Evolutionary conservation across 495 filamentous ascomycete genomes (phyloP).

Genomic region (Penicillium turbatum): DNA sequence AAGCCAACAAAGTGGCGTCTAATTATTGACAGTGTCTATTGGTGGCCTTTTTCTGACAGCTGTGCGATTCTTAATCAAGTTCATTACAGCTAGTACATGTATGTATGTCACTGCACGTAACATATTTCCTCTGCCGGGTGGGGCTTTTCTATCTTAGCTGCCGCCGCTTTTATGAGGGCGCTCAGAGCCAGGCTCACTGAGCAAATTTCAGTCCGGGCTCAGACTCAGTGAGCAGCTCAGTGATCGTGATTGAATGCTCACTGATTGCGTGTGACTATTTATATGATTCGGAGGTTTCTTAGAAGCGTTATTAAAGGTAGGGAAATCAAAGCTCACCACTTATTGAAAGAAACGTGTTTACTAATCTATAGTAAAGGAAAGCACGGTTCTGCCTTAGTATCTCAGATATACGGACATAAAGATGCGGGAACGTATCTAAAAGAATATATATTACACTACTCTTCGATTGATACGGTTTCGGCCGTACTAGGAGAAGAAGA

Average conservation of each 20-base stretch:
- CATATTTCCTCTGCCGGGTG: slow-evolving; percentile 14
- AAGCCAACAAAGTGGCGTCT: background rate
- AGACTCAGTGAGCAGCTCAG: background rate
- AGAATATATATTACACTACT: slow-evolving; percentile 20
- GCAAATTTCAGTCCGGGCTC: slow-evolving; percentile 21
- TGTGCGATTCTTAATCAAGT: background rate
- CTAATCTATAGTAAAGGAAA: slow-evolving; percentile 19
- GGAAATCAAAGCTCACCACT: too few species aligned
- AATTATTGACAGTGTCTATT: background rate
- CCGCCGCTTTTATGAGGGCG: slow-evolving; percentile 34
- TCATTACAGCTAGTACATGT: too few species aligned
- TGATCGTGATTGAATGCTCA: background rate
- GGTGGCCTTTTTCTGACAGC: background rate
- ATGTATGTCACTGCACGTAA: too few species aligned
- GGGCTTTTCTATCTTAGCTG: slow-evolving; percentile 25
- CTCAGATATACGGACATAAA: slow-evolving; percentile 23
- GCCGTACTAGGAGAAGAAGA: slow-evolving; percentile 21
- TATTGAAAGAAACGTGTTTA: too few species aligned
- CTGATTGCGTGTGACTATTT: background rate
- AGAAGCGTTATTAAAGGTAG: slow-evolving; percentile 16
- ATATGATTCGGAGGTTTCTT: slow-evolving; percentile 14
- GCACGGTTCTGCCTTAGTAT: slow-evolving; percentile 19
- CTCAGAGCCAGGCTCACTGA: slow-evolving; percentile 25
- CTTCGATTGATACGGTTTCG: slow-evolving; percentile 17
- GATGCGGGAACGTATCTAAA: slow-evolving; percentile 17